Evolutionary conservation across 164 flowering plant species (phyloP).

Genomic region (Aristolochia fimbriata): DNA sequence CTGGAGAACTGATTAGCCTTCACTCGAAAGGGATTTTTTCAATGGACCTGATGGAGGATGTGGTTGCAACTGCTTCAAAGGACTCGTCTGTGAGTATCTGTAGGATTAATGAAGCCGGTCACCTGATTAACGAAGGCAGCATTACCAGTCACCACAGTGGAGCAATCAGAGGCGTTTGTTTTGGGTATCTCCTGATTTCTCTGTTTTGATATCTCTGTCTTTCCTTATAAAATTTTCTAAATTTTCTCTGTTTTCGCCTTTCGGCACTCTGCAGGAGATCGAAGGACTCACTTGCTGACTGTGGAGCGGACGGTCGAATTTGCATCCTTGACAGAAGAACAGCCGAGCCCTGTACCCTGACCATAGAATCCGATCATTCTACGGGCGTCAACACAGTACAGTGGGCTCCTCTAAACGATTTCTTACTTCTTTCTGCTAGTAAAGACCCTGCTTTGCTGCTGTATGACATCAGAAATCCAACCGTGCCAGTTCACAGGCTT

Average conservation of each 20-base stretch:
- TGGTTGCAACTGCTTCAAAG: slow-evolving; percentile 7
- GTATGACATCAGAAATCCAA: slow-evolving; percentile 7
- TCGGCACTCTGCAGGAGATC: not conserved
- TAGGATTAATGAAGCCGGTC: not conserved
- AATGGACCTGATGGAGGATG: slow-evolving; percentile 6
- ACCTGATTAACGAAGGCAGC: slow-evolving; percentile 1
- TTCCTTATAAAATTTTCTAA: too few species aligned
- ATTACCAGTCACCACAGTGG: slow-evolving; percentile 7
- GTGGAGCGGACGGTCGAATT: slow-evolving; percentile 11
- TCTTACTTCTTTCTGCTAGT: slow-evolving; percentile 5
- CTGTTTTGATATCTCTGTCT: not conserved
- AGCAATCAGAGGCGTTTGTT: slow-evolving; percentile 7
- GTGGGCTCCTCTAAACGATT: slow-evolving; percentile 7
- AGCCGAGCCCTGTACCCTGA: slow-evolving; percentile 4
- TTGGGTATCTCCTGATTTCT: slow-evolving; percentile 3
- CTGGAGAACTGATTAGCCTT: slow-evolving; percentile 1
- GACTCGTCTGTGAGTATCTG: slow-evolving; percentile 7
- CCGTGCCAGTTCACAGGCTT: slow-evolving; percentile 6
- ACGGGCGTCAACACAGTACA: slow-evolving; percentile 9
- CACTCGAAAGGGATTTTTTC: slow-evolving; percentile 8
- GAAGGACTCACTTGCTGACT: slow-evolving; percentile 6
- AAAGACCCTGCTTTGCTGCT: slow-evolving; percentile 10
- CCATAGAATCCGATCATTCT: slow-evolving; percentile 7
- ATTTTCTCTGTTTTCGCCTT: too few species aligned
- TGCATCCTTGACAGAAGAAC: slow-evolving; percentile 8